Conservation (phyloP, 2,329 filamentous ascomycete genomes). For the Cordyceps tenuipes region DNA sequence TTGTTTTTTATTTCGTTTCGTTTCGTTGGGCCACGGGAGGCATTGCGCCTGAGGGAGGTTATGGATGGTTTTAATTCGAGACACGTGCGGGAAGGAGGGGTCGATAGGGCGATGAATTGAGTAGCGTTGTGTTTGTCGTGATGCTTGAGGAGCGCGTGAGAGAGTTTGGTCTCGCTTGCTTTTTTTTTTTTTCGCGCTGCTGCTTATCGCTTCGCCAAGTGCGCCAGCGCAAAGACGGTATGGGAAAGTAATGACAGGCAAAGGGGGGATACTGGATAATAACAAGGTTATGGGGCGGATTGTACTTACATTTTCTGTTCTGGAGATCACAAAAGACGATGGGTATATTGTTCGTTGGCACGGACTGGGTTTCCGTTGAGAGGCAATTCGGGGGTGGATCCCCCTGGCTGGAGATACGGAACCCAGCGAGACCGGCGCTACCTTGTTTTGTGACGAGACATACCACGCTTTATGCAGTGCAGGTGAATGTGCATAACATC, state of each 20-base stretch:
- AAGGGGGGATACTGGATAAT: not conserved
- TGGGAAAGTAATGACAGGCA: too few relatives aligned
- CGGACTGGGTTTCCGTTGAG: slow-evolving; percentile 7
- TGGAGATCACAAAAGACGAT: not conserved
- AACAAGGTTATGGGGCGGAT: not conserved
- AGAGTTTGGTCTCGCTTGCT: not conserved
- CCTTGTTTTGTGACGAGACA: not conserved
- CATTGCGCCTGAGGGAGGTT: not conserved
- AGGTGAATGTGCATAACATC: not conserved
- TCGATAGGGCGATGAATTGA: too few relatives aligned
- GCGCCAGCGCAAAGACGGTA: not conserved
- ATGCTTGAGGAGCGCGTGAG: not conserved
- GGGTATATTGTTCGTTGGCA: not conserved
- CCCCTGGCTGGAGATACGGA: slow-evolving; percentile 8
- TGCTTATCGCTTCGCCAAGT: not conserved
- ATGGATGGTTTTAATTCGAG: too few relatives aligned
- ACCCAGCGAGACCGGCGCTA: slow-evolving; percentile 12
- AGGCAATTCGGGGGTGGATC: not conserved
- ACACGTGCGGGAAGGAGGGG: too few relatives aligned
- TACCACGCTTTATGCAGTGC: not conserved
- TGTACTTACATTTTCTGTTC: not conserved
- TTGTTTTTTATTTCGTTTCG: not conserved
- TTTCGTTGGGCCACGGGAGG: not conserved
- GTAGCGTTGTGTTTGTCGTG: not conserved
- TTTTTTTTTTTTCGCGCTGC: not conserved